Evolutionary conservation across 352 stramenopile species (phyloP).

Genomic region (Aphanomyces stellatus): DNA sequence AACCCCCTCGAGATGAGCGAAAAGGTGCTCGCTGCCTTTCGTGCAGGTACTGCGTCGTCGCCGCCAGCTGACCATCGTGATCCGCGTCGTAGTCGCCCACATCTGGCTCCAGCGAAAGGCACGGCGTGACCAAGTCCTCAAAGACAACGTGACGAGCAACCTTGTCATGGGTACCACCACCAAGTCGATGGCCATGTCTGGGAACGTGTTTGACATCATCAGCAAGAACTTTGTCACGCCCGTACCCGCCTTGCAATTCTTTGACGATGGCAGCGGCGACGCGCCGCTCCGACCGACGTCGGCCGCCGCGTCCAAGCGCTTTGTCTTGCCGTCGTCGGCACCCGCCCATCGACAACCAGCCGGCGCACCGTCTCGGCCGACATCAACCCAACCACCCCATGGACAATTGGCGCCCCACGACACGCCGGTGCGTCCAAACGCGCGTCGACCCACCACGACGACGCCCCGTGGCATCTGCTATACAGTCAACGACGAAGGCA

Average conservation of each 20-base stretch:
- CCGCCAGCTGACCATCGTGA: no score
- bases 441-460: neutral
- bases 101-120: constrained; percentile 13
- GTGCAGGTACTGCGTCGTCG: no score
- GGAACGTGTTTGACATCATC: constrained; percentile 64
- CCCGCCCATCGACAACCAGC: neutral
- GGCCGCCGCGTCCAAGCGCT: neutral
- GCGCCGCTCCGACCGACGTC: no score
- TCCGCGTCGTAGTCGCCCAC: constrained; percentile 7
- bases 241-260: constrained; percentile 70
- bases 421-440: neutral
- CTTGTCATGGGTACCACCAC: neutral
- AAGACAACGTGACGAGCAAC: constrained; percentile 17
- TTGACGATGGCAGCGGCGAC: constrained; percentile 39
- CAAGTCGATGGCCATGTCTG: constrained; percentile 34
- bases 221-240: constrained; percentile 62
- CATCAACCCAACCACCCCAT: neutral
- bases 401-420: neutral
- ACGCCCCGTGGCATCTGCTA: constrained; percentile 63
- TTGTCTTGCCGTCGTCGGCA: neutral
- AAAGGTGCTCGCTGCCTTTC: constrained; percentile 16
- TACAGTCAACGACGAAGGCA: constrained; percentile 48
- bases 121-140: constrained; percentile 1
- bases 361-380: neutral
- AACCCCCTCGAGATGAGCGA: constrained; percentile 14